Percentiles rank a stretch among this genome's conserved stretches.
These are phyloP conservation scores for Adansonia rubrostipa DNA, from an alignment of 441 rosid species.

Conservation along the genomic window DNA sequence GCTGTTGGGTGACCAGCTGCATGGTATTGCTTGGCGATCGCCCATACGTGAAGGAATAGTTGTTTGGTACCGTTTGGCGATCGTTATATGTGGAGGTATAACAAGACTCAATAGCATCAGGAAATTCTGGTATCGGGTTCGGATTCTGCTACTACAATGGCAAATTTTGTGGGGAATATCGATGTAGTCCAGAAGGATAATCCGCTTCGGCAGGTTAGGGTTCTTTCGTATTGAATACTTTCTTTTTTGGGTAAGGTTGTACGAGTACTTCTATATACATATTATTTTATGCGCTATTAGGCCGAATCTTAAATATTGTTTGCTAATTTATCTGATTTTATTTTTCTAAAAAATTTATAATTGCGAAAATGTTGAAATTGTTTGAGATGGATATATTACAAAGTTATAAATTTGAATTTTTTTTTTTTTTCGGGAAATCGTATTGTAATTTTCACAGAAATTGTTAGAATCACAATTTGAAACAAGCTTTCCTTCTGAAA, in stretches of 20 bases:
- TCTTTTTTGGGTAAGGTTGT: too few species aligned
- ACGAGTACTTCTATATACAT: background rate
- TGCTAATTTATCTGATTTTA: background rate
- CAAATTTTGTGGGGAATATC: slow-evolving; percentile 18
- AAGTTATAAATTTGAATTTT: background rate
- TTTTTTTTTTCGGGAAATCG: background rate
- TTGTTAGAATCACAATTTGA: background rate
- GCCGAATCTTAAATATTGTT: background rate
- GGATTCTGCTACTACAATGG: background rate
- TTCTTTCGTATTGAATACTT: background rate
- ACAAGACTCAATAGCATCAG: slow-evolving; percentile 10
- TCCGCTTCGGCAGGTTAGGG: slow-evolving; percentile 29
- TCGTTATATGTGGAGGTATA: too few species aligned
- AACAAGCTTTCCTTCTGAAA: background rate
- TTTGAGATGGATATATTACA: background rate
- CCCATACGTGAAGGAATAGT: too few species aligned
- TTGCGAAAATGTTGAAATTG: background rate
- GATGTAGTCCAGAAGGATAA: slow-evolving; percentile 12
- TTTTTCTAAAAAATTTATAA: background rate
- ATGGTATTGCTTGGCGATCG: too few species aligned
- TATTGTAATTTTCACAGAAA: background rate
- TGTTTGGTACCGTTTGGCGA: too few species aligned
- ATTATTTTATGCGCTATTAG: background rate
- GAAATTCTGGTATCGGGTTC: background rate
- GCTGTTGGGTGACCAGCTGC: too few species aligned